Evolutionary conservation across 2,329 filamentous ascomycete species (phyloP).

Genomic region (Clathrospora elynae): DNA sequence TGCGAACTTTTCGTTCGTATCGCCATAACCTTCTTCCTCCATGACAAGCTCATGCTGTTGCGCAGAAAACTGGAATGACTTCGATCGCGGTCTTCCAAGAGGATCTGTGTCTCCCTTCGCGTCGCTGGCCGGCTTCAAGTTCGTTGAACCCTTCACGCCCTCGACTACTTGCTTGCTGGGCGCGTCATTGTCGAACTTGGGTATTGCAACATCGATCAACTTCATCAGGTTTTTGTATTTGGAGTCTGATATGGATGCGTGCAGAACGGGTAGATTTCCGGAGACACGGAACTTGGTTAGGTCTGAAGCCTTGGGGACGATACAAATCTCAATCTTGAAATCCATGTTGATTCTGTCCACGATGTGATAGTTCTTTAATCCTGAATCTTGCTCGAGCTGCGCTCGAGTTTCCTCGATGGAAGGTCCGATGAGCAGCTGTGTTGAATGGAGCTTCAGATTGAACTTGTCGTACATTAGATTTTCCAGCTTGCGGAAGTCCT

Average conservation of each 20-base stretch:
- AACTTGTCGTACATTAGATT: constrained; percentile 98
- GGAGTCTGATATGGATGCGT: constrained; percentile 87
- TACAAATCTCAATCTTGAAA: constrained; percentile 94
- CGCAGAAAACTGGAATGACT: constrained; percentile 74
- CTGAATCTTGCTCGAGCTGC: constrained; percentile 72
- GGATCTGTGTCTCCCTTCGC: constrained; percentile 39
- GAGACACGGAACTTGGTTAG: constrained; percentile 90
- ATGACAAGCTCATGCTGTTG: constrained; percentile 78
- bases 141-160: constrained; percentile 43
- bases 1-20: constrained; percentile 67
- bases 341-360: constrained; percentile 98
- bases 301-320: constrained; percentile 93
- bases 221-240: constrained; percentile 99
- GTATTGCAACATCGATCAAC: constrained; percentile 92
- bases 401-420: constrained; percentile 88
- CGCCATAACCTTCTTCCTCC: constrained; percentile 70
- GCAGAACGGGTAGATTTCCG: constrained; percentile 87
- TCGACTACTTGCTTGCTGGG: constrained; percentile 46
- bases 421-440: constrained; percentile 91
- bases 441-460: constrained; percentile 87
- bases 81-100: constrained; percentile 63
- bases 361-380: constrained; percentile 77
- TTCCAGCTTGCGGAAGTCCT: constrained; percentile 86
- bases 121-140: constrained; percentile 45
- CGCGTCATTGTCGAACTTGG: constrained; percentile 68